These are phyloP conservation scores for Maudiozyma bulderi DNA, from an alignment of 805 yeast genomes.

Conservation along the genomic window DNA sequence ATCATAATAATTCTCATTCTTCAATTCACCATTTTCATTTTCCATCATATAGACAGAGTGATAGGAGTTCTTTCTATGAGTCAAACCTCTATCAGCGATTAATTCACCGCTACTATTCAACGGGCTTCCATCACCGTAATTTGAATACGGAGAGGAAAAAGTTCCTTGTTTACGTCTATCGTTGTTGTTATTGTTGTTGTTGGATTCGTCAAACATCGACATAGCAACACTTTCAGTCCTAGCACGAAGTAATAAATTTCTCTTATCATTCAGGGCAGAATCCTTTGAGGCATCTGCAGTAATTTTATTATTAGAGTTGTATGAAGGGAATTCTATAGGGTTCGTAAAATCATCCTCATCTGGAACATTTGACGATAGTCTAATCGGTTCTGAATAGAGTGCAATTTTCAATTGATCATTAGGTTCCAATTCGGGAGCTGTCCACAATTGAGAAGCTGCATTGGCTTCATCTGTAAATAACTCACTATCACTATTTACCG, in stretches of 20 bases:
- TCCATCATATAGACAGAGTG: conserved; percentile 33
- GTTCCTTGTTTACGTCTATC: not conserved
- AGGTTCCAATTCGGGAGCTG: conserved; percentile 32
- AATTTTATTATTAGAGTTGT: not conserved
- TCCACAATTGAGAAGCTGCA: conserved; percentile 28
- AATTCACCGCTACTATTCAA: not conserved
- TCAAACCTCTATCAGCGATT: conserved; percentile 10
- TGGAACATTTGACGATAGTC: not conserved
- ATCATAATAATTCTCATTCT: conserved; percentile 9
- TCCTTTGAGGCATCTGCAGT: not conserved
- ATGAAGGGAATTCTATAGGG: conserved; percentile 1
- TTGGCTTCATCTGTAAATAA: conserved; percentile 15
- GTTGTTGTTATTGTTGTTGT: not conserved
- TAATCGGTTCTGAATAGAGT: conserved; percentile 3
- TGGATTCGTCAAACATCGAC: not conserved
- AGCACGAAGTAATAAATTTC: not conserved
- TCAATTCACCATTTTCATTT: conserved; percentile 15
- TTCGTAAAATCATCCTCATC: conserved; percentile 1
- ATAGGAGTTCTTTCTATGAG: conserved; percentile 32
- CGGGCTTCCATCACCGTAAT: not conserved
- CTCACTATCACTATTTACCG: conserved; percentile 6
- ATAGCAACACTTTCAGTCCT: conserved; percentile 1
- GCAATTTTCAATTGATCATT: conserved; percentile 32
- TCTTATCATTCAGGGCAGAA: not conserved
- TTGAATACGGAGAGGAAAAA: not conserved